A percentile compares a stretch with the other conserved stretches of the same genome.
These are phyloP conservation scores for Breviolum minutum DNA, from an alignment of 73 alveolate species.

Conservation along the genomic window DNA sequence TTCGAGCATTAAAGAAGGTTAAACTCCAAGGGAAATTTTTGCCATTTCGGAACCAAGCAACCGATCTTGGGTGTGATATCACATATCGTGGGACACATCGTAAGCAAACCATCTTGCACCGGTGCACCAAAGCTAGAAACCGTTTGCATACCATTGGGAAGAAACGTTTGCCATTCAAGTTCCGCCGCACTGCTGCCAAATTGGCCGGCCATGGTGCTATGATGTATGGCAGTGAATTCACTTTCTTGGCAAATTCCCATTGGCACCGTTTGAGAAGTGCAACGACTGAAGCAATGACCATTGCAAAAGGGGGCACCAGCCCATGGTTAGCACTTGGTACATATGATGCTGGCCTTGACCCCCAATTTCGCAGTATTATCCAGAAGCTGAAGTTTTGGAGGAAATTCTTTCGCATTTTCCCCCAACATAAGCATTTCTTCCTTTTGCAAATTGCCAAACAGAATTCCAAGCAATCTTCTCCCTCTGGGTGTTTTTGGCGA, in stretches of 20 bases:
- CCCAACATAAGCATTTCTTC: neutral
- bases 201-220: no score
- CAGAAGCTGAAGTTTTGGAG: neutral
- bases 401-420: neutral
- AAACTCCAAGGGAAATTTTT: neutral
- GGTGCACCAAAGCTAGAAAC: neutral
- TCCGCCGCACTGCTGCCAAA: neutral
- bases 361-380: neutral
- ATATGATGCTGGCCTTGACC: neutral
- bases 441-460: neutral
- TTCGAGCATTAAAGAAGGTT: neutral
- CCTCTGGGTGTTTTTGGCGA: neutral
- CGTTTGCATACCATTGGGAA: neutral
- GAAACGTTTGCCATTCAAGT: neutral
- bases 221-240: neutral
- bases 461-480: neutral
- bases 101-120: neutral
- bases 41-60: neutral
- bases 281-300: neutral
- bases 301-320: neutral
- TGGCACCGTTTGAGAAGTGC: neutral
- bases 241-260: neutral
- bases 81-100: neutral
- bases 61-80: neutral
- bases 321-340: neutral